Percentiles rank a stretch among this genome's conserved stretches.
Conservation (phyloP, 306 rosid species). For the Crataegus laevigata region DNA sequence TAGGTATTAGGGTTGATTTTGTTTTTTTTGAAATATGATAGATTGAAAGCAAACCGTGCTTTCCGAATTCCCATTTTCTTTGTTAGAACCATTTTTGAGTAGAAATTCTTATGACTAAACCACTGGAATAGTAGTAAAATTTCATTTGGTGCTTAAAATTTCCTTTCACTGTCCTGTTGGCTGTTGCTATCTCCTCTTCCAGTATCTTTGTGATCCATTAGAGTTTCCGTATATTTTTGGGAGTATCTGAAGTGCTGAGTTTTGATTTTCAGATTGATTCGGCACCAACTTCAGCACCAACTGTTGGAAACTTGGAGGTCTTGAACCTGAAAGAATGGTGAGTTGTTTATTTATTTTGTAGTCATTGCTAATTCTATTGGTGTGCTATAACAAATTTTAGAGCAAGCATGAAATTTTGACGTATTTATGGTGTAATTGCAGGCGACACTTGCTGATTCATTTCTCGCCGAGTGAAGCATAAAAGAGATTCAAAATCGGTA, state of each 20-base stretch:
- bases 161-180: not conserved
- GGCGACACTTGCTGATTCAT: conserved; percentile 95
- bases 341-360: not conserved
- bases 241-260: not conserved
- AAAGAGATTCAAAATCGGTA: not conserved
- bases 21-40: not conserved
- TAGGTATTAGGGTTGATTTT: not conserved
- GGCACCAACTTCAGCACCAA: too few relatives aligned
- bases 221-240: not conserved
- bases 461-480: conserved; percentile 52
- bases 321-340: conserved; percentile 18
- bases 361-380: not conserved
- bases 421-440: conserved; percentile 26
- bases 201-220: not conserved
- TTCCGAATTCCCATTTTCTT: not conserved
- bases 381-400: too few relatives aligned
- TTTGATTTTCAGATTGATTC: not conserved
- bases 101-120: not conserved
- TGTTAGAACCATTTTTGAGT: not conserved
- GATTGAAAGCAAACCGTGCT: not conserved
- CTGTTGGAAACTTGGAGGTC: not conserved
- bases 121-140: not conserved
- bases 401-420: not conserved
- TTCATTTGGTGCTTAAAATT: not conserved
- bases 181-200: too few relatives aligned